These are phyloP conservation scores for Corylus americana DNA, from an alignment of 306 rosid genomes.

Conservation along the genomic window DNA sequence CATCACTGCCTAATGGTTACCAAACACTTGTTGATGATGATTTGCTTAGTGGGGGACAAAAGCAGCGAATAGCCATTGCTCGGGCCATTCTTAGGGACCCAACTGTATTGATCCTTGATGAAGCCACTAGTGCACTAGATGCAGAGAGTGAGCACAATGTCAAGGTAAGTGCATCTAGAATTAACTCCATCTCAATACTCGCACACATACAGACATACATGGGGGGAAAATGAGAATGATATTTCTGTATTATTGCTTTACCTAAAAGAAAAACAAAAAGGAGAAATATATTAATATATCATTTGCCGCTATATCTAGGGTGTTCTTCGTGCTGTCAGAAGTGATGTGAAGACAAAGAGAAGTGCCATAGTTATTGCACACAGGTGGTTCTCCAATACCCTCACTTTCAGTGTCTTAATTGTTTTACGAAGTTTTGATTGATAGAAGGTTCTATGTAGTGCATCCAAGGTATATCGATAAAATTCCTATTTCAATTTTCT, in stretches of 20 bases:
- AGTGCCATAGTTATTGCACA: conserved; percentile 89
- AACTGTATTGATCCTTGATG: conserved; percentile 85
- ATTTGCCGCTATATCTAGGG: conserved; percentile 57
- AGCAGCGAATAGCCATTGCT: conserved; percentile 94
- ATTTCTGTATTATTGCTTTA: not conserved
- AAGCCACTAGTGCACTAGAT: conserved; percentile 96
- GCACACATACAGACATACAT: conserved; percentile 7
- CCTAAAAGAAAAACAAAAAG: not conserved
- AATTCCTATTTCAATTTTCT: not conserved
- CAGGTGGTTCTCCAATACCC: conserved; percentile 48
- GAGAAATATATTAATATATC: conserved; percentile 24
- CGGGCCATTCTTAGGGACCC: conserved; percentile 97
- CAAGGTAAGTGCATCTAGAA: conserved; percentile 53
- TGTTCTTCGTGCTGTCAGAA: conserved; percentile 79
- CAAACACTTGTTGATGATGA: conserved; percentile 85
- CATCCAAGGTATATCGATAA: not conserved
- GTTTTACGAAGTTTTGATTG: conserved; percentile 18
- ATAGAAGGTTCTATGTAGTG: not conserved
- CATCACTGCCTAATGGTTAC: conserved; percentile 81
- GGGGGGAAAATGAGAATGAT: conserved; percentile 8
- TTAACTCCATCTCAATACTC: conserved; percentile 6
- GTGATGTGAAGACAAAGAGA: conserved; percentile 60
- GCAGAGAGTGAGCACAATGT: conserved; percentile 95
- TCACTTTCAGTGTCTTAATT: conserved; percentile 7
- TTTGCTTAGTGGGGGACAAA: conserved; percentile 96